Conservation (phyloP, 1,284 basidiomycete species). For the Leccinum fallax region DNA sequence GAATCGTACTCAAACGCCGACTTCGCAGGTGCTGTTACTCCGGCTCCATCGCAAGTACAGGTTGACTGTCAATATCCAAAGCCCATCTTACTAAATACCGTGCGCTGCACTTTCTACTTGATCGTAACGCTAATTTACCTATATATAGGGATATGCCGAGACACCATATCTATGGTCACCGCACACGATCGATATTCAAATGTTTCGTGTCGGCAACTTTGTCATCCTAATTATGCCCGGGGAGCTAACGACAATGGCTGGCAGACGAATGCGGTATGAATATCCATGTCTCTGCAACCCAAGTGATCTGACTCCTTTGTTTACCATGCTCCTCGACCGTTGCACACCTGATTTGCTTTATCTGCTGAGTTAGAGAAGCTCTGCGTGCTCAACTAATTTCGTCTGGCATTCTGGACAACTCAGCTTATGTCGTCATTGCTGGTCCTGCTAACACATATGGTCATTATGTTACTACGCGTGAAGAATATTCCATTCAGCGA, state of each 20-base stretch:
- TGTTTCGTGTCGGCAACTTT: constrained; percentile 78
- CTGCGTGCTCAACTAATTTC: constrained; percentile 65
- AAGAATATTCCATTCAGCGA: constrained; percentile 77
- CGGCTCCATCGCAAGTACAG: constrained; percentile 60
- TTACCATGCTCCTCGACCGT: not conserved
- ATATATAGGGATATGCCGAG: constrained; percentile 59
- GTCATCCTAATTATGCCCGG: constrained; percentile 80
- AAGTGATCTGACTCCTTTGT: constrained; percentile 4
- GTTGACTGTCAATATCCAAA: constrained; percentile 79
- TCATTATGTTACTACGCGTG: constrained; percentile 75
- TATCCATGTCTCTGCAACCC: not conserved
- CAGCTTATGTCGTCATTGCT: constrained; percentile 74
- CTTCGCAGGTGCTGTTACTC: constrained; percentile 49
- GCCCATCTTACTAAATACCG: constrained; percentile 73
- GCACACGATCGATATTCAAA: constrained; percentile 76
- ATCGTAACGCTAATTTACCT: not conserved
- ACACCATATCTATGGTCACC: constrained; percentile 79
- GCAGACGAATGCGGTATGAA: constrained; percentile 54
- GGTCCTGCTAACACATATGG: constrained; percentile 83
- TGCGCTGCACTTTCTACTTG: constrained; percentile 1
- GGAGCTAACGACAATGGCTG: constrained; percentile 64
- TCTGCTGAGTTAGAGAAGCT: constrained; percentile 48
- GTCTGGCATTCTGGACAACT: constrained; percentile 58
- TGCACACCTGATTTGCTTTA: not conserved
- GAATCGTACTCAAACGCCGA: not conserved